phyloP scores from a whole-genome alignment of 2,329 filamentous ascomycete species.

The Meredithiella fracta region DNA sequence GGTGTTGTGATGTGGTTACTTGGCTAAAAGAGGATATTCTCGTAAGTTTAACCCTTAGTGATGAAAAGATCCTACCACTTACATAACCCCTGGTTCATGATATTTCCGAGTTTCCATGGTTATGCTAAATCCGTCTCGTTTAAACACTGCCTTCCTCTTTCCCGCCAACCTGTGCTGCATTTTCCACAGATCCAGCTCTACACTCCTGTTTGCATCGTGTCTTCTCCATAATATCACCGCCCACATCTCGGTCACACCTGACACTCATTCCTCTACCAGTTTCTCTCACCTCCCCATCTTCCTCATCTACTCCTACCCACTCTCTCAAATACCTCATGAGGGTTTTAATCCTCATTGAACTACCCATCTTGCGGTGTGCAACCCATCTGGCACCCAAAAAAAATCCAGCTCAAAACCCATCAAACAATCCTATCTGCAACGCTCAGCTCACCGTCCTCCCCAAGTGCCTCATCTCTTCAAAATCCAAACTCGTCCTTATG shows the following conservation, averaged over 20 bases:
- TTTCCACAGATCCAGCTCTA: background rate
- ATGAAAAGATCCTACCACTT: no score
- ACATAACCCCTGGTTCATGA: no score
- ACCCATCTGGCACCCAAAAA: background rate
- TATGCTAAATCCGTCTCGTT: no score
- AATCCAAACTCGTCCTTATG: no score
- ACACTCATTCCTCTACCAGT: background rate
- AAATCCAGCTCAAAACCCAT: no score
- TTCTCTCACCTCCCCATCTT: background rate
- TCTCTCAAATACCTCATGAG: conserved; percentile 1
- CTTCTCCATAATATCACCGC: background rate
- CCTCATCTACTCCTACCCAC: background rate
- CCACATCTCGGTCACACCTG: background rate
- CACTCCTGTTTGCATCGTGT: background rate
- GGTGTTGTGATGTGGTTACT: background rate
- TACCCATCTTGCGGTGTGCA: background rate
- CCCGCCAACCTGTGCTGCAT: background rate
- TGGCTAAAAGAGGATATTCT: no score
- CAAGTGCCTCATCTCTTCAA: no score
- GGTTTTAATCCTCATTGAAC: background rate
- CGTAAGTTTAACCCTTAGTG: no score
- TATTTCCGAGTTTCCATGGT: no score
- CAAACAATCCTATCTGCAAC: no score
- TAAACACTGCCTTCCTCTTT: no score
- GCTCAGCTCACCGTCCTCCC: no score